Evolutionary conservation across 2,329 filamentous ascomycete species (phyloP).

Genomic region (Microdochium bolleyi): DNA sequence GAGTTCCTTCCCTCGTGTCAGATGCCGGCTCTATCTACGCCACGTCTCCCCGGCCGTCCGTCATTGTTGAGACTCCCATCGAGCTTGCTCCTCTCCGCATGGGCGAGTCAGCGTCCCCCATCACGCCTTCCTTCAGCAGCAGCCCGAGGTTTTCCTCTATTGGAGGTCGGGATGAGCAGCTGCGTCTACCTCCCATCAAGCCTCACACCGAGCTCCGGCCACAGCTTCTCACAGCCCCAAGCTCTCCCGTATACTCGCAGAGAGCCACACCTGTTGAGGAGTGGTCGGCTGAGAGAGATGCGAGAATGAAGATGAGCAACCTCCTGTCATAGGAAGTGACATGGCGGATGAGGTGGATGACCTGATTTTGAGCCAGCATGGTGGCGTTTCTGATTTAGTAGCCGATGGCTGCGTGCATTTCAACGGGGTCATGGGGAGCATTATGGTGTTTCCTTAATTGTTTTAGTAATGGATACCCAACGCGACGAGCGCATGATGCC

Average conservation of each 20-base stretch:
- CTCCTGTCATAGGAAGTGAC: background rate
- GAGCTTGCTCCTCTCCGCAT: constrained; percentile 28
- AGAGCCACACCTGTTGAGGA: background rate
- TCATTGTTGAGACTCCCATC: constrained; percentile 26
- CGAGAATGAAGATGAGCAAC: background rate
- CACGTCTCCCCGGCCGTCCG: constrained; percentile 41
- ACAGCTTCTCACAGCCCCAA: constrained; percentile 24
- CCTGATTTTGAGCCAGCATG: background rate
- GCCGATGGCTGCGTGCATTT: background rate
- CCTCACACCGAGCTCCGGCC: constrained; percentile 13
- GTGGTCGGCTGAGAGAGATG: background rate
- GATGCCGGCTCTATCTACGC: constrained; percentile 59
- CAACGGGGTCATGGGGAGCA: too few species aligned
- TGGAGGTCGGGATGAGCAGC: background rate
- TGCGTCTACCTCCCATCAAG: constrained; percentile 16
- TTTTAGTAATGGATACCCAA: too few species aligned
- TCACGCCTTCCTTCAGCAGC: background rate
- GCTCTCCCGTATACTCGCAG: constrained; percentile 14
- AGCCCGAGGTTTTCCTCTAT: constrained; percentile 3
- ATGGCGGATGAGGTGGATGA: too few species aligned
- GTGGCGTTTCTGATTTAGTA: background rate
- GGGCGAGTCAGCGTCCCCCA: constrained; percentile 2
- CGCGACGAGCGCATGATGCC: too few species aligned
- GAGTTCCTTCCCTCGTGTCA: constrained; percentile 62
- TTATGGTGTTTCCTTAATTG: too few species aligned